These are phyloP conservation scores for Cyclocybe aegerita DNA, from an alignment of 768 basidiomycete genomes.

Conservation along the genomic window DNA sequence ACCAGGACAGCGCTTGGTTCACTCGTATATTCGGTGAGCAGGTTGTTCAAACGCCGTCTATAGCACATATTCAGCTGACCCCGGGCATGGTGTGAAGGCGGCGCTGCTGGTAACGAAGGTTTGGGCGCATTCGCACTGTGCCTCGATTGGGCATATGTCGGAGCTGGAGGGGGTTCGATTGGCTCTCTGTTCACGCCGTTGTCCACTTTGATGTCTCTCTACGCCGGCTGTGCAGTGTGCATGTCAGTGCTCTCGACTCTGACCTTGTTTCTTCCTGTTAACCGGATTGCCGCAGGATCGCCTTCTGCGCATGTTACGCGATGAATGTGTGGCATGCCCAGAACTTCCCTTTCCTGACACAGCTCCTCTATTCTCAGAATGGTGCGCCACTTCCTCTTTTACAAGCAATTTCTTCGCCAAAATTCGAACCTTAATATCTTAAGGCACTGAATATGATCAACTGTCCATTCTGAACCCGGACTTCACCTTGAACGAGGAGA, in stretches of 20 bases:
- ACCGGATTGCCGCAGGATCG: slow-evolving; percentile 21
- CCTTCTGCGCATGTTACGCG: slow-evolving; percentile 41
- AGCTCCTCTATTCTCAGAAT: slow-evolving; percentile 47
- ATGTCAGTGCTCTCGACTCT: slow-evolving; percentile 26
- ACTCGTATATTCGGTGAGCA: slow-evolving; percentile 43
- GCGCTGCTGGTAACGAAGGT: slow-evolving; percentile 53
- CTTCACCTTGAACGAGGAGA: slow-evolving; percentile 44
- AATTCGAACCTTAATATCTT: not conserved
- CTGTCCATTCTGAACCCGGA: slow-evolving; percentile 46
- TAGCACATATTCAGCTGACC: not conserved
- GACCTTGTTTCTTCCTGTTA: not conserved
- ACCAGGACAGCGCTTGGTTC: slow-evolving; percentile 36
- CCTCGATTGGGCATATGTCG: slow-evolving; percentile 55
- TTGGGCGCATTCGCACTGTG: slow-evolving; percentile 52
- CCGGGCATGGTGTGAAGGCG: slow-evolving; percentile 23
- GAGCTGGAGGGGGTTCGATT: slow-evolving; percentile 33
- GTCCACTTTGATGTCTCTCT: slow-evolving; percentile 42
- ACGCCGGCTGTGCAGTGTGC: slow-evolving; percentile 45
- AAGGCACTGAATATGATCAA: slow-evolving; percentile 51
- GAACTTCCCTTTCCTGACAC: slow-evolving; percentile 55
- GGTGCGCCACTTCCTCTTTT: slow-evolving; percentile 24
- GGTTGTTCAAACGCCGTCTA: not conserved
- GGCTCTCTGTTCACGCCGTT: slow-evolving; percentile 42
- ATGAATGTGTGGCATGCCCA: slow-evolving; percentile 54
- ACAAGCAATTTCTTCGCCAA: not conserved